phyloP scores from a whole-genome alignment of 257 asterid species.

The Agastache rugosa region DNA sequence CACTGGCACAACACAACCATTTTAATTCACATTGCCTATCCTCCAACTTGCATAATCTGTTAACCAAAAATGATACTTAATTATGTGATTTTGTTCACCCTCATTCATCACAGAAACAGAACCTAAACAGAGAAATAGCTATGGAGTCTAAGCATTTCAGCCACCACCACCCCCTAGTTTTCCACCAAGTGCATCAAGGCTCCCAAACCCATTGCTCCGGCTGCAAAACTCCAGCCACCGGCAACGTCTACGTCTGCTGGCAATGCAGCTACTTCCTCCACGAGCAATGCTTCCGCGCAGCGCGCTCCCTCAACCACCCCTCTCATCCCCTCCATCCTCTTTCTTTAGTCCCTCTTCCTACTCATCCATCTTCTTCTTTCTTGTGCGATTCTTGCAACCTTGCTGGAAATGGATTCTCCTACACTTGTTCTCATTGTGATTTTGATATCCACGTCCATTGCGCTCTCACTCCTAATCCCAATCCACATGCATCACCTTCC shows the following conservation, averaged over 20 bases:
- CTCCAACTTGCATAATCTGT: conserved; percentile 32
- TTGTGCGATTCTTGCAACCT: conserved; percentile 57
- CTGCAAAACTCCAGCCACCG: conserved; percentile 41
- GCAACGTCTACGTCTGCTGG: conserved; percentile 41
- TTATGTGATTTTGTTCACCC: background rate
- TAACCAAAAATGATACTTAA: background rate
- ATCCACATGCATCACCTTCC: conserved; percentile 14
- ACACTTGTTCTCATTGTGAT: conserved; percentile 60
- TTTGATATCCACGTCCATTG: conserved; percentile 70
- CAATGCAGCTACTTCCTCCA: conserved; percentile 58
- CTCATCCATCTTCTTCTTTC: conserved; percentile 58
- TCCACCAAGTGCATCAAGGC: conserved; percentile 53
- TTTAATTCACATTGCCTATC: background rate
- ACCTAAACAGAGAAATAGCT: background rate
- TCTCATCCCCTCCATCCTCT: conserved; percentile 65
- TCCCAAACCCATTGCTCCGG: conserved; percentile 43
- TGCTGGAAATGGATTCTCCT: conserved; percentile 54
- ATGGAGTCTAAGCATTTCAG: conserved; percentile 73
- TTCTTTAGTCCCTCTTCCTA: conserved; percentile 61
- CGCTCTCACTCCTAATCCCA: conserved; percentile 42
- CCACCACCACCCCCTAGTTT: conserved; percentile 58
- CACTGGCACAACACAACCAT: background rate
- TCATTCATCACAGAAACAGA: background rate
- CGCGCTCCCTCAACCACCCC: conserved; percentile 53
- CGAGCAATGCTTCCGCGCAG: conserved; percentile 58